Percentiles rank a stretch among this genome's conserved stretches.
Evolutionary conservation across 1,284 basidiomycete species (phyloP).

Genomic region (Golubevia sp.): DNA sequence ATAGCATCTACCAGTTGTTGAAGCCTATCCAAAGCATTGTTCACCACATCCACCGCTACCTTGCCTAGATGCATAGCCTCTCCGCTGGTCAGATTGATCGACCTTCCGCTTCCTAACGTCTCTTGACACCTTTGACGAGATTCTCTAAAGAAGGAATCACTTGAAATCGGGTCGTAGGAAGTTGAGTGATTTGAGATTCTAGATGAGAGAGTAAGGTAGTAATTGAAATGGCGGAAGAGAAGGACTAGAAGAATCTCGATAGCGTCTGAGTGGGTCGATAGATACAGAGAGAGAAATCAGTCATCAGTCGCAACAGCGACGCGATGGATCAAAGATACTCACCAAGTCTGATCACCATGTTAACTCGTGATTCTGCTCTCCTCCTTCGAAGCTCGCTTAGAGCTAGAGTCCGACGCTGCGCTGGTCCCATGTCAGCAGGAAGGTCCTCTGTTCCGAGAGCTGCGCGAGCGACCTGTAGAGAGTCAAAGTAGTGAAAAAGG

Average conservation of each 20-base stretch:
- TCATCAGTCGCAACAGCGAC: neutral
- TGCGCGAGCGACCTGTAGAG: slow-evolving; percentile 24
- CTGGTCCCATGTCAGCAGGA: slow-evolving; percentile 19
- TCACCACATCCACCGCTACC: neutral
- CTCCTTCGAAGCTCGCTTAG: slow-evolving; percentile 69
- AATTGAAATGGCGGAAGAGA: slow-evolving; percentile 79
- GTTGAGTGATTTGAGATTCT: neutral
- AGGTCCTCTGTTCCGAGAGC: slow-evolving; percentile 18
- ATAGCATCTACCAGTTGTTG: neutral
- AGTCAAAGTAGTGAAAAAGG: neutral
- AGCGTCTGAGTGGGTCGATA: too few species aligned
- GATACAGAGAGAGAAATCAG: neutral
- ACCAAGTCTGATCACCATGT: slow-evolving; percentile 67
- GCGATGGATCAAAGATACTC: slow-evolving; percentile 55
- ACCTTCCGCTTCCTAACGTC: neutral
- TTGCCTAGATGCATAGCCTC: neutral
- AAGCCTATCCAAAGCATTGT: neutral
- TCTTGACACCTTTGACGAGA: neutral
- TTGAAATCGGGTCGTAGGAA: neutral
- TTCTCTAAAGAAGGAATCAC: neutral
- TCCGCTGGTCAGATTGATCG: slow-evolving; percentile 10
- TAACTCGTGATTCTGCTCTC: slow-evolving; percentile 64
- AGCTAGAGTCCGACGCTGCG: slow-evolving; percentile 64
- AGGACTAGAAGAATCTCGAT: slow-evolving; percentile 82
- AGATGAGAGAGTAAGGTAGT: slow-evolving; percentile 59